Percentiles rank a stretch among this genome's conserved stretches.
Evolutionary conservation across 208 protist species (phyloP).

Genomic region (Leishmania tarentolae): DNA sequence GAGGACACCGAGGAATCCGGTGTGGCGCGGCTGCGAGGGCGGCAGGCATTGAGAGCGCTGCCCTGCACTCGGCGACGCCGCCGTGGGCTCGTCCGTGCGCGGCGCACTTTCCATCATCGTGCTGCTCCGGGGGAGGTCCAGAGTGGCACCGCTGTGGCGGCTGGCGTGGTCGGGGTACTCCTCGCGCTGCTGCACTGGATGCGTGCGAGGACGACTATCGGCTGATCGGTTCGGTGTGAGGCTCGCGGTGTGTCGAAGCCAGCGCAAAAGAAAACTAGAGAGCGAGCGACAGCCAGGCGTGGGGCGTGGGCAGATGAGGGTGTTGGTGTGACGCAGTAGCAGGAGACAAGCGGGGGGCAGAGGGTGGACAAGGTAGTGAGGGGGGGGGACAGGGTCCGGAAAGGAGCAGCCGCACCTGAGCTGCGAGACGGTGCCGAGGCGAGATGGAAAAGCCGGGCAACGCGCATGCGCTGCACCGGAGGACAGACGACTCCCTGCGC

Average conservation of each 20-base stretch:
- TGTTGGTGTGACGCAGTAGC: not conserved
- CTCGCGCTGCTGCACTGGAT: not conserved
- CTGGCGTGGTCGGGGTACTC: not conserved
- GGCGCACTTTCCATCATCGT: not conserved
- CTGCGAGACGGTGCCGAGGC: not conserved
- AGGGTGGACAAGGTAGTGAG: not conserved
- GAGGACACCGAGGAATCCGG: constrained; percentile 3
- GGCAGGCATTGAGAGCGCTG: constrained; percentile 1
- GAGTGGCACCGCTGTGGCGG: not conserved
- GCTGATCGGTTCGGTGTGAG: not conserved
- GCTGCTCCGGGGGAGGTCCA: not conserved
- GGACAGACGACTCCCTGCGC: no score
- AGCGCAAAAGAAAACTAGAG: not conserved
- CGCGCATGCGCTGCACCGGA: not conserved
- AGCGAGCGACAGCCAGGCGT: not conserved
- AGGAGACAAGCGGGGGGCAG: not conserved
- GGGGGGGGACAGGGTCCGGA: not conserved
- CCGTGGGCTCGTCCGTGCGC: not conserved
- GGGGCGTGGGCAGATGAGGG: not conserved
- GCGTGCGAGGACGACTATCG: not conserved
- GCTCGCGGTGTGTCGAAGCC: not conserved
- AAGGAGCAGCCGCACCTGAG: not conserved
- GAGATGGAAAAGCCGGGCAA: not conserved
- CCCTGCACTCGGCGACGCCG: not conserved
- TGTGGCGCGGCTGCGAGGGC: not conserved